A percentile compares a stretch with the other conserved stretches of the same genome.
phyloP scores from a whole-genome alignment of 352 stramenopile species.

The Phytophthora megakarya region DNA sequence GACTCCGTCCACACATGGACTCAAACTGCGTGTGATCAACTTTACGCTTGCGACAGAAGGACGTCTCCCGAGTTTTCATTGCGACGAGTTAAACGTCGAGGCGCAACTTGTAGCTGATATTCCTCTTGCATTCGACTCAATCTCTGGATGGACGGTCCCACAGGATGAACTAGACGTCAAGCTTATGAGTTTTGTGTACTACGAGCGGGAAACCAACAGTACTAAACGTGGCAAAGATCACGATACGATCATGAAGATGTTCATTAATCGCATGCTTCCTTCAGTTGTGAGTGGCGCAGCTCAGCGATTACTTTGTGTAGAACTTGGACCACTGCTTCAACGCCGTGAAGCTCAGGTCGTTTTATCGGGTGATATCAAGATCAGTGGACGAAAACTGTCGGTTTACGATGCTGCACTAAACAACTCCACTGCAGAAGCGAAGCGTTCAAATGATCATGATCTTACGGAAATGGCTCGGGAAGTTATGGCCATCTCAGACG shows the following conservation, averaged over 20 bases:
- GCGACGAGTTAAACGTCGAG: conserved; percentile 79
- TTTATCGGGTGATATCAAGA: conserved; percentile 65
- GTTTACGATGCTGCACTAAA: conserved; percentile 66
- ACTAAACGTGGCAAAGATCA: conserved; percentile 65
- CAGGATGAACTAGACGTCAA: conserved; percentile 65
- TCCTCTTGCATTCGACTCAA: conserved; percentile 62
- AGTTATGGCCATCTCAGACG: conserved; percentile 52
- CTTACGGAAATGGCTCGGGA: conserved; percentile 49
- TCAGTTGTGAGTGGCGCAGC: conserved; percentile 61
- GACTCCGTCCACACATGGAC: conserved; percentile 51
- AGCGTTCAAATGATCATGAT: conserved; percentile 31
- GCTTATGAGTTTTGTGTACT: conserved; percentile 74
- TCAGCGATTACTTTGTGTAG: conserved; percentile 64
- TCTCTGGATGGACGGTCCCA: conserved; percentile 66
- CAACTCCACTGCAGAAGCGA: conserved; percentile 10
- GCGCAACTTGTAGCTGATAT: conserved; percentile 70
- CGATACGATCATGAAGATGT: conserved; percentile 82
- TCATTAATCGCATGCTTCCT: conserved; percentile 76
- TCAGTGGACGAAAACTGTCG: conserved; percentile 56
- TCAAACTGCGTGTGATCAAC: conserved; percentile 70
- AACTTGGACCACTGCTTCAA: conserved; percentile 64
- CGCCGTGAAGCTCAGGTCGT: conserved; percentile 58
- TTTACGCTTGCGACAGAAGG: conserved; percentile 73
- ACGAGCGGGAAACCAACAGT: conserved; percentile 63
- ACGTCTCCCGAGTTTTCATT: conserved; percentile 71